Conservation (phyloP, 768 basidiomycete species). For the Bullera alba region DNA sequence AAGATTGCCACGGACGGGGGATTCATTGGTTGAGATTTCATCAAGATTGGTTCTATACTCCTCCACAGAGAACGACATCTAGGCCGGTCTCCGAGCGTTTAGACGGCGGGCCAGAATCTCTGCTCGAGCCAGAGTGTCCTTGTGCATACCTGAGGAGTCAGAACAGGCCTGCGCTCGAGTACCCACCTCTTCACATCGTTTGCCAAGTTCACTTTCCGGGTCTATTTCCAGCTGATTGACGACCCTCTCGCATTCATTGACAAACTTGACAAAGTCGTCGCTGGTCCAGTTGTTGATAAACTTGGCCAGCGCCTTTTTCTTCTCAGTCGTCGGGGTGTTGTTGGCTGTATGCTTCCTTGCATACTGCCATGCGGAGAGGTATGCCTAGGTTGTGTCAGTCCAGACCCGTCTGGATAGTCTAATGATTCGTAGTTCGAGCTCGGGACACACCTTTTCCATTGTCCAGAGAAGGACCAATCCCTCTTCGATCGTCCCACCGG, state of each 20-base stretch:
- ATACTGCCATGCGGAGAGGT: conserved; percentile 62
- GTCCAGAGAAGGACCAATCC: conserved; percentile 69
- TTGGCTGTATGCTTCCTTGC: conserved; percentile 41
- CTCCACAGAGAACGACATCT: not conserved
- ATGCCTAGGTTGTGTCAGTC: conserved; percentile 51
- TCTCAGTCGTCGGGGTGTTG: conserved; percentile 4
- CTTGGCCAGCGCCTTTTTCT: conserved; percentile 44
- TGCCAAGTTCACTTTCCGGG: not conserved
- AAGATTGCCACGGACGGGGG: too few relatives aligned
- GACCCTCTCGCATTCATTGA: conserved; percentile 28
- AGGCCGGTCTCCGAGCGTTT: not conserved
- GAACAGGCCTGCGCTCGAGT: not conserved
- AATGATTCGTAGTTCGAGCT: too few relatives aligned
- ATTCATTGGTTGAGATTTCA: too few relatives aligned
- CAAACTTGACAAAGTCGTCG: conserved; percentile 41
- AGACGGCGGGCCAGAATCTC: conserved; percentile 21
- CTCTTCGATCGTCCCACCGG: conserved; percentile 53
- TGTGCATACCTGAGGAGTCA: conserved; percentile 16
- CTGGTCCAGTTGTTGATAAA: conserved; percentile 61
- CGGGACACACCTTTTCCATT: conserved; percentile 68
- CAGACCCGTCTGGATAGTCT: not conserved
- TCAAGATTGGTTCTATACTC: too few relatives aligned
- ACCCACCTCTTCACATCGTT: conserved; percentile 21
- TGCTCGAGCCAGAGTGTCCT: conserved; percentile 21
- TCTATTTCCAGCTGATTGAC: conserved; percentile 40